A percentile compares a stretch with the other conserved stretches of the same genome.
These are phyloP conservation scores for Ceratopteris richardii DNA, from an alignment of 75 land plant genomes.

Conservation along the genomic window DNA sequence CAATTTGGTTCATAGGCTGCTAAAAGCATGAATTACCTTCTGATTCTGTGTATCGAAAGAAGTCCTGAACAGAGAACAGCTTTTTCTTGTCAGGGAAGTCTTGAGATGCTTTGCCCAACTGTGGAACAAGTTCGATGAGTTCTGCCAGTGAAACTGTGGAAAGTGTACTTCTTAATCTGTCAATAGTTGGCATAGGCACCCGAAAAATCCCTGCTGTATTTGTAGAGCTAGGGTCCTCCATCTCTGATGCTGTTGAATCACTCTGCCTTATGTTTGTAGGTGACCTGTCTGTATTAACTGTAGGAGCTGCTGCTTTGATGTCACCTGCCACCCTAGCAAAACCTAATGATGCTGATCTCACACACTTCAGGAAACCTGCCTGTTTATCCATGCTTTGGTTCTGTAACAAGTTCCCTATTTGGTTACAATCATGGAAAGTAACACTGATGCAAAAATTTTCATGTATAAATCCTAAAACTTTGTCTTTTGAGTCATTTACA, in stretches of 20 bases:
- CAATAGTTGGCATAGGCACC: conserved; percentile 70
- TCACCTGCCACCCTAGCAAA: conserved; percentile 79
- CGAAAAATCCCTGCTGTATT: conserved; percentile 42
- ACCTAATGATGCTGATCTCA: conserved; percentile 23
- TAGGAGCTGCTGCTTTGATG: conserved; percentile 27
- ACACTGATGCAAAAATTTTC: conserved; percentile 4
- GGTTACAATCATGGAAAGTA: not conserved
- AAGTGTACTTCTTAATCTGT: conserved; percentile 46
- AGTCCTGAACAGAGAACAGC: conserved; percentile 77
- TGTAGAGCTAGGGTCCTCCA: conserved; percentile 9
- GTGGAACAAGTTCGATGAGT: conserved; percentile 61
- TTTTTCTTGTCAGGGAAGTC: conserved; percentile 85
- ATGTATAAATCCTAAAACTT: not conserved
- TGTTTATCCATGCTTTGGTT: not conserved
- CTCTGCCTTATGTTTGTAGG: conserved; percentile 14
- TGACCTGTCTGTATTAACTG: conserved; percentile 16
- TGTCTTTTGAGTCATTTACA: not conserved
- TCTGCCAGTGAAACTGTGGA: conserved; percentile 65
- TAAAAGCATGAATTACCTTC: conserved; percentile 44
- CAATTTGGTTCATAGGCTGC: too few species aligned
- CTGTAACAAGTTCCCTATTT: not conserved
- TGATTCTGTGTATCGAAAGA: conserved; percentile 76
- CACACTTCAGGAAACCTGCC: not conserved
- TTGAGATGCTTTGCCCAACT: conserved; percentile 43
- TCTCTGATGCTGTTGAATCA: not conserved